Conservation (phyloP, 352 stramenopile species). For the Globisporangium carolinianum region DNA sequence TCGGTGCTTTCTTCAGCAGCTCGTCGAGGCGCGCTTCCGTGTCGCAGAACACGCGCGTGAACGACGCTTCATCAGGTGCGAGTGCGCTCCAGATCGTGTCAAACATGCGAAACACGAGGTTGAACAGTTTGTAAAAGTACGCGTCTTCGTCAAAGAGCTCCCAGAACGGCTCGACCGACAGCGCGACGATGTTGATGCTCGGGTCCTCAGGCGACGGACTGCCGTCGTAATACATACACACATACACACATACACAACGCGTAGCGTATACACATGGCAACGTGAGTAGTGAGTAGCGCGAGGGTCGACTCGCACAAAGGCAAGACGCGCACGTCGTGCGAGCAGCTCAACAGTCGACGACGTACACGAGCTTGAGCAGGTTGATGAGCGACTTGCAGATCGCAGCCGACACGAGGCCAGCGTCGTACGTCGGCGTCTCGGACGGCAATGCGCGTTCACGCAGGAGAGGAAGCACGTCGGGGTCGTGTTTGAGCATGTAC, state of each 20-base stretch:
- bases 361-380: slow-evolving; percentile 63
- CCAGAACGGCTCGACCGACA: slow-evolving; percentile 80
- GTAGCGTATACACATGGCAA: too few relatives aligned
- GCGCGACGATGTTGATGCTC: slow-evolving; percentile 65
- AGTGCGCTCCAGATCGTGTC: slow-evolving; percentile 63
- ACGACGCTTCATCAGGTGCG: slow-evolving; percentile 58
- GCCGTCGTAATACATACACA: background rate
- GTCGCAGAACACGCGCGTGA: slow-evolving; percentile 76
- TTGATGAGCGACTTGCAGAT: slow-evolving; percentile 71
- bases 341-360: background rate
- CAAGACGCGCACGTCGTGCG: too few relatives aligned
- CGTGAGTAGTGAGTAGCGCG: too few relatives aligned
- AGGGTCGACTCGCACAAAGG: too few relatives aligned
- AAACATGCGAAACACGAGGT: slow-evolving; percentile 70
- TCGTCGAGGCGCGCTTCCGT: slow-evolving; percentile 60
- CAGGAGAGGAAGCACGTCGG: slow-evolving; percentile 31
- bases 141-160: slow-evolving; percentile 74
- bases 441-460: slow-evolving; percentile 52
- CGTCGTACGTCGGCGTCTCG: slow-evolving; percentile 52
- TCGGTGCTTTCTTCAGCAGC: slow-evolving; percentile 52
- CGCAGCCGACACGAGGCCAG: slow-evolving; percentile 53
- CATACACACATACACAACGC: too few relatives aligned
- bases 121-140: slow-evolving; percentile 77
- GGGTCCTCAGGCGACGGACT: slow-evolving; percentile 53
- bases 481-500: slow-evolving; percentile 61